Evolutionary conservation across 257 asterid species (phyloP).

Genomic region (Euphrasia confusa): DNA sequence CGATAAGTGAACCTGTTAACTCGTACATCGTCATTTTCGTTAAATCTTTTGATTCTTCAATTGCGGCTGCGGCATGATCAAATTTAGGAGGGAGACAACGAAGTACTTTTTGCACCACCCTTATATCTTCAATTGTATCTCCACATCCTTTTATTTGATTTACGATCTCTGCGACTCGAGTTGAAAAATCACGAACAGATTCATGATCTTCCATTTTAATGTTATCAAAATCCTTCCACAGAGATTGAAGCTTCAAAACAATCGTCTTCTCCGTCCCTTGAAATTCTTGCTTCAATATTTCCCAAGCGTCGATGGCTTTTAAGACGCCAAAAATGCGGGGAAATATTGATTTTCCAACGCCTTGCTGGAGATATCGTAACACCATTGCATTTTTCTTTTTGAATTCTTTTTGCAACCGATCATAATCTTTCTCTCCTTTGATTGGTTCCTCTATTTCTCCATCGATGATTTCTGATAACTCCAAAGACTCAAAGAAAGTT

Average conservation of each 20-base stretch:
- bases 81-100: slow-evolving; percentile 10
- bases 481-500: background rate
- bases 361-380: background rate
- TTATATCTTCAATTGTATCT: background rate
- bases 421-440: background rate
- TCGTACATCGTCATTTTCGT: slow-evolving; percentile 1
- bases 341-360: no score
- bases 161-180: no score
- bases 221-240: no score
- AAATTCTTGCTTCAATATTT: no score
- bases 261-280: no score
- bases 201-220: no score
- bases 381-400: background rate
- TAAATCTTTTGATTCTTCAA: slow-evolving; percentile 12
- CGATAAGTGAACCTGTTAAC: background rate
- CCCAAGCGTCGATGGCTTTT: no score
- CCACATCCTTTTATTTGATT: background rate
- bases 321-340: no score
- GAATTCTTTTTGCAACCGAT: background rate
- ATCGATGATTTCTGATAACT: background rate
- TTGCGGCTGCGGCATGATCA: background rate
- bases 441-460: background rate
- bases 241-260: no score
- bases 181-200: no score
- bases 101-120: background rate